Base-by-base conservation (phyloP, 805 yeast species). In the Wickerhamiella dianesei region DNA sequence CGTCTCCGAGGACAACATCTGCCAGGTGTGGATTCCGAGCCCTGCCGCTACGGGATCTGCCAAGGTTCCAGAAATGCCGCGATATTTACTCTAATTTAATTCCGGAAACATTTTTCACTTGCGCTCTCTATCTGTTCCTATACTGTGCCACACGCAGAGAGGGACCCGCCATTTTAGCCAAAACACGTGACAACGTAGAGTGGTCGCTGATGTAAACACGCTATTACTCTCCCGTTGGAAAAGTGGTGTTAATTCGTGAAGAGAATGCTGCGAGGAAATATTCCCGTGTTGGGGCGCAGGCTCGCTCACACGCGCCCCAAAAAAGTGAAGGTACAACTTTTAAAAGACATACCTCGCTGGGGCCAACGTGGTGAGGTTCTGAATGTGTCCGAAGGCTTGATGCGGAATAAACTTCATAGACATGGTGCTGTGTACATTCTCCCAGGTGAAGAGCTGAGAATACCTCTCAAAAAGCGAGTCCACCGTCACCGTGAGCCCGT, bases 321-420 rank as follows among this genome's bases (percentile, higher is more conserved):
- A 41, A 76, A 50, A 46, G 50, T 84, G 44, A 68, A 73, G 35
- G 87, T 87, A 13, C 96, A 87, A 66, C 67, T 86, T n/a, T 68
- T 84, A 50, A 73, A 69, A 56, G 83, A 83, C 57, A 72, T 76
- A 58, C 75, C 77, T 25, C 72, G 72, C 13, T 64, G 80, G 47
- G 94, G 94, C 18, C 66, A 66, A 19, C 68, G 66, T 50, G 96
- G 96, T 35, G 81, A 87, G 65, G 71, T 87, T 40, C 71, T 81
- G 22, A 68, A 73, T 35, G 95, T 87, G 17, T 72, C 76, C 51
- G 87, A 95, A 25, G 82, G 86, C 19, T 69, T 75, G 51, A 87
- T 87, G 95, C 76, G 89, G 59, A 84, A 83, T 64, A 75, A 67
- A 55, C 71, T 87, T 48, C 85, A 85, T 56, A 75, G 76, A 40